Conservation (phyloP, 106 monocot genomes). For the Dioscorea alata region DNA sequence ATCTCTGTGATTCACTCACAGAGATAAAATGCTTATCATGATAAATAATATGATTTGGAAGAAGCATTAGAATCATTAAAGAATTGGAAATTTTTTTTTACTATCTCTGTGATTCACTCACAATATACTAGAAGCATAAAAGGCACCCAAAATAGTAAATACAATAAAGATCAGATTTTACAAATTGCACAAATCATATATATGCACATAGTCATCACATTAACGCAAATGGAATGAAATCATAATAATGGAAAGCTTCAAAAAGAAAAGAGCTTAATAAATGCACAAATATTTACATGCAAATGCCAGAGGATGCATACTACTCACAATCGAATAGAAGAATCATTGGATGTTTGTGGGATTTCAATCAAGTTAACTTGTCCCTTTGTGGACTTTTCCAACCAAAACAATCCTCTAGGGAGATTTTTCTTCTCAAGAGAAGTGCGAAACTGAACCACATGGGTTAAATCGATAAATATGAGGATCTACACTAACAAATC, state of each 20-base stretch:
- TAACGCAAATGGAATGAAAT: background rate
- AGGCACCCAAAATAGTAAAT: background rate
- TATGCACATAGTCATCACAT: background rate
- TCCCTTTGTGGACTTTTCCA: constrained; percentile 15
- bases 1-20: background rate
- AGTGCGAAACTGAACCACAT: constrained; percentile 42
- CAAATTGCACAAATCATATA: background rate
- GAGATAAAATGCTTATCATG: background rate
- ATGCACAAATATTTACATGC: background rate
- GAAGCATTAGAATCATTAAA: background rate
- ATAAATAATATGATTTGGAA: background rate
- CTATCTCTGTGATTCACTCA: background rate
- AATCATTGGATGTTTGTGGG: constrained; percentile 22
- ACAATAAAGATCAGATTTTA: background rate
- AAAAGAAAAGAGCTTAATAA: background rate
- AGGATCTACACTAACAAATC: constrained; percentile 52
- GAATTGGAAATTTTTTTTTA: background rate
- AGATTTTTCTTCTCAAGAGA: constrained; percentile 49
- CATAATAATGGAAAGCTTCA: background rate
- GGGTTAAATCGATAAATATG: constrained; percentile 29
- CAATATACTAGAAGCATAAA: background rate
- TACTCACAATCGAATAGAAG: constrained; percentile 37
- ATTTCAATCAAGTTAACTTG: constrained; percentile 39
- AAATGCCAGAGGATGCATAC: background rate
- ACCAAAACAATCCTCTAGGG: constrained; percentile 50